phyloP scores from a whole-genome alignment of 352 stramenopile genomes.

The Phytophthora pinifolia region DNA sequence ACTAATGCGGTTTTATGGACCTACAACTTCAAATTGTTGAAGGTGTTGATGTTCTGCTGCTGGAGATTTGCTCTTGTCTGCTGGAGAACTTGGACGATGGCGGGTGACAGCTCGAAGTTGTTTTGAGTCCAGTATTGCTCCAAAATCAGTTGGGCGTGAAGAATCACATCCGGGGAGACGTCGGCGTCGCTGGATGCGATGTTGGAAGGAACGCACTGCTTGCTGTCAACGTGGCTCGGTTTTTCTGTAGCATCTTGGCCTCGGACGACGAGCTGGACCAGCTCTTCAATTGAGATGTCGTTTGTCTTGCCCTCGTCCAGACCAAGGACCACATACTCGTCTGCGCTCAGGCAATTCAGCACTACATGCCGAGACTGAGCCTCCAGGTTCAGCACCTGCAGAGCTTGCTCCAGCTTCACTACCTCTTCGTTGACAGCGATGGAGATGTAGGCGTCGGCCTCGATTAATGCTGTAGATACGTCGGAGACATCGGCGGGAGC shows the following conservation, averaged over 20 bases:
- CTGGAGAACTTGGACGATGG: conserved; percentile 17
- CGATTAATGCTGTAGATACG: background rate
- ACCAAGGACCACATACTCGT: conserved; percentile 1
- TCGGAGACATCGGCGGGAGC: background rate
- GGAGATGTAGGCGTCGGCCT: background rate
- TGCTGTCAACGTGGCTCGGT: background rate
- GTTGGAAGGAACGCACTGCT: background rate
- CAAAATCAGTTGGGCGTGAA: conserved; percentile 15
- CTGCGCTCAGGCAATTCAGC: conserved; percentile 4
- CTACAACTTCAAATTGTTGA: background rate
- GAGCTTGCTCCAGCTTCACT: conserved; percentile 1
- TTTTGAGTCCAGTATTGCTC: conserved; percentile 24
- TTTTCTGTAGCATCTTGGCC: background rate
- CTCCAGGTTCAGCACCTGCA: conserved; percentile 7
- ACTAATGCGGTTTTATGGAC: too few species aligned
- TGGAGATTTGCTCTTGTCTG: conserved; percentile 14
- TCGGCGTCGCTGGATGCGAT: background rate
- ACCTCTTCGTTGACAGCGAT: conserved; percentile 4
- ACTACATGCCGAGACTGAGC: background rate
- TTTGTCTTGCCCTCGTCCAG: background rate
- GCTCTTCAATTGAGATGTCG: conserved; percentile 13
- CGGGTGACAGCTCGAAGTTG: conserved; percentile 7
- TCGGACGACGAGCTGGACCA: conserved; percentile 14
- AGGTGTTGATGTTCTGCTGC: conserved; percentile 2
- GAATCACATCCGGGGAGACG: conserved; percentile 4